Percentiles rank a stretch among this genome's conserved stretches.
Evolutionary conservation across 257 asterid species (phyloP).

Genomic region (Schizonepeta tenuifolia): DNA sequence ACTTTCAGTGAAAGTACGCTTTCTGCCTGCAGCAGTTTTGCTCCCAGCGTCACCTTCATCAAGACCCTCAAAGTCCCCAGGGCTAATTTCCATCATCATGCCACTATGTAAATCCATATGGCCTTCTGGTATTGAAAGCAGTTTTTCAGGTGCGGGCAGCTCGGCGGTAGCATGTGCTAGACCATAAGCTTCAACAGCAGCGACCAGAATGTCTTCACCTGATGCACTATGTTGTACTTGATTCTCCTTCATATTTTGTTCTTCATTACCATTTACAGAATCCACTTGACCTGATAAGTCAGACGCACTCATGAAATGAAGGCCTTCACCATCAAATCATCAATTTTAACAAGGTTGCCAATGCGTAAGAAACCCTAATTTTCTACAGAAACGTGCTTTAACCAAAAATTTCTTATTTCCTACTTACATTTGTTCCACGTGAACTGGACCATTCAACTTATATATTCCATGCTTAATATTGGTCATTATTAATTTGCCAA

Average conservation of each 20-base stretch:
- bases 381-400: background rate
- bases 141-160: conserved; percentile 73
- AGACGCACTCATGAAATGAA: conserved; percentile 40
- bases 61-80: conserved; percentile 47
- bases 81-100: conserved; percentile 63
- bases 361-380: background rate
- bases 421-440: background rate
- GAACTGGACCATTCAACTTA: conserved; percentile 11
- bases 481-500: conserved; percentile 15
- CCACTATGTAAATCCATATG: conserved; percentile 44
- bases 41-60: conserved; percentile 69
- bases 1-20: conserved; percentile 87
- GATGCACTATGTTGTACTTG: conserved; percentile 41
- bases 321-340: conserved; percentile 27
- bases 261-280: conserved; percentile 40
- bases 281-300: conserved; percentile 49
- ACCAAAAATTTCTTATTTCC: background rate
- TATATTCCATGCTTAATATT: background rate
- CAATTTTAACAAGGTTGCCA: background rate
- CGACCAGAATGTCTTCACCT: conserved; percentile 40
- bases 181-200: conserved; percentile 43
- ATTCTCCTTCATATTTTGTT: conserved; percentile 45
- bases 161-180: conserved; percentile 42
- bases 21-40: conserved; percentile 69
- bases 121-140: conserved; percentile 66